Conservation (phyloP, 2,329 filamentous ascomycete genomes). For the Sporothrix phasma region DNA sequence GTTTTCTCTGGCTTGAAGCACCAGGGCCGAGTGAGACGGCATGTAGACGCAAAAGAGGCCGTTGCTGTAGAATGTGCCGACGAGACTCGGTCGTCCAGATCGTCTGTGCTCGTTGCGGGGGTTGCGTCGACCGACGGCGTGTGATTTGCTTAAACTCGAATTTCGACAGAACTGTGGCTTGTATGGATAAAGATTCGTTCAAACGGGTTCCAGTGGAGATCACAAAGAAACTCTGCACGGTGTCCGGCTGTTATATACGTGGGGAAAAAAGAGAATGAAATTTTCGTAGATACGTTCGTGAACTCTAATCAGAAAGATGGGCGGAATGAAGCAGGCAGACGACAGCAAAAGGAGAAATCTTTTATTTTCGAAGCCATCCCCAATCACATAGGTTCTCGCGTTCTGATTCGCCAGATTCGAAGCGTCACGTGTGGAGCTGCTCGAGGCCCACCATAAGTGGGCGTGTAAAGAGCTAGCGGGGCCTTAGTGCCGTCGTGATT, state of each 20-base stretch:
- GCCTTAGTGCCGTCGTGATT: no score
- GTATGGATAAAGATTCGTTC: neutral
- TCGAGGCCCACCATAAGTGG: neutral
- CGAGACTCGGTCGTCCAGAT: neutral
- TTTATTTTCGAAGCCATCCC: neutral
- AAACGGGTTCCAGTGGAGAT: neutral
- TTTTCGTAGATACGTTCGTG: neutral
- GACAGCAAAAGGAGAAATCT: slow-evolving; percentile 4
- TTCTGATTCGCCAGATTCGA: neutral
- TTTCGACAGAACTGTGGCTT: neutral
- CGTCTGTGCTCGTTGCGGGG: neutral
- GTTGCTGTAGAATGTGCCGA: neutral
- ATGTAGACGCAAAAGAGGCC: neutral
- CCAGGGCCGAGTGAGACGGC: neutral
- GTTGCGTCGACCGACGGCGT: neutral
- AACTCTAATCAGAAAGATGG: neutral
- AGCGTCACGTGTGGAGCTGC: neutral
- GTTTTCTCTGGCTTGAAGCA: neutral
- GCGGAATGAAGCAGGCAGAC: slow-evolving; percentile 7
- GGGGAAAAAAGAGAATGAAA: no score
- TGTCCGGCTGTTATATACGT: no score
- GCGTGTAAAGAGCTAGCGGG: neutral
- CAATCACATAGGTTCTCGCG: neutral
- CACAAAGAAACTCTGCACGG: no score
- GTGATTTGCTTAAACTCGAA: neutral